A percentile compares a stretch with the other conserved stretches of the same genome.
Evolutionary conservation across 2,329 filamentous ascomycete genomes (phyloP).

Genomic region (Thielaviopsis cerberus): DNA sequence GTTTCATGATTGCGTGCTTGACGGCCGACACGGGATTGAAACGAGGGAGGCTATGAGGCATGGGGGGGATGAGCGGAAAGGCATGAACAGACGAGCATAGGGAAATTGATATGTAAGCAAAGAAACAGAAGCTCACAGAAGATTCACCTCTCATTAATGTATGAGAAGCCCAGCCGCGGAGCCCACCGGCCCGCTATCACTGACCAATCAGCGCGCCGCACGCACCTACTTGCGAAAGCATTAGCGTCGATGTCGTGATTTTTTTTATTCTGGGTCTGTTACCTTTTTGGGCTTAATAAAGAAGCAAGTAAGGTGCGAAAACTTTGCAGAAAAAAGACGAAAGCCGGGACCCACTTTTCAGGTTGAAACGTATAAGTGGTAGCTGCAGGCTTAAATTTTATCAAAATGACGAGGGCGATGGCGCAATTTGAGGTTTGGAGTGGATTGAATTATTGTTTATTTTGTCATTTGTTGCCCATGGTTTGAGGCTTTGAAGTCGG

Average conservation of each 20-base stretch:
- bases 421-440: too few species aligned
- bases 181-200: background rate
- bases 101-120: too few species aligned
- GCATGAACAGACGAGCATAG: too few species aligned
- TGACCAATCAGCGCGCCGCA: slow-evolving; percentile 19
- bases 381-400: background rate
- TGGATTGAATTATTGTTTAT: too few species aligned
- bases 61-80: too few species aligned
- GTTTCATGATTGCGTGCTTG: background rate
- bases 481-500: too few species aligned
- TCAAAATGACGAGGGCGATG: slow-evolving; percentile 11
- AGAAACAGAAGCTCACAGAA: too few species aligned
- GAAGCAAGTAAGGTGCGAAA: background rate
- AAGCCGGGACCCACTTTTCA: background rate
- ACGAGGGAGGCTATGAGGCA: too few species aligned
- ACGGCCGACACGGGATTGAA: background rate
- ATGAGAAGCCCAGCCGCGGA: background rate
- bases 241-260: slow-evolving; percentile 36
- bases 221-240: slow-evolving; percentile 24
- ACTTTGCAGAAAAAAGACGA: too few species aligned
- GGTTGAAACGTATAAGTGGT: background rate
- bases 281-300: too few species aligned
- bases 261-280: background rate
- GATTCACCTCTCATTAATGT: background rate
- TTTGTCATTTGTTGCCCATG: too few species aligned